These are phyloP conservation scores for Penicillium sp. DNA, from an alignment of 2,329 filamentous ascomycete species.

Conservation along the genomic window DNA sequence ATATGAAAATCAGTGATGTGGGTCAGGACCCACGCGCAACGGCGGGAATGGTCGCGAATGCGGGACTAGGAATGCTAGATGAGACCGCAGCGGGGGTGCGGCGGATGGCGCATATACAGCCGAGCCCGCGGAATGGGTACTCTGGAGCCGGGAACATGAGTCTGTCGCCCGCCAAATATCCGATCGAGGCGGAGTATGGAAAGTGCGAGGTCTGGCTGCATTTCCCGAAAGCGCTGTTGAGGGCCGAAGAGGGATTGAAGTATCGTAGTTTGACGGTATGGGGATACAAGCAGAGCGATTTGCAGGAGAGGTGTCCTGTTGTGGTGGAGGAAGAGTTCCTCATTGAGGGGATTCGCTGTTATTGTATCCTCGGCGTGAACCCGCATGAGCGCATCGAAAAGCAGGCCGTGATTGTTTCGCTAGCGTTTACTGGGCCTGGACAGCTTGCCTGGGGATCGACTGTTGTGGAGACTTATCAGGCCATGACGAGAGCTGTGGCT, in stretches of 20 bases:
- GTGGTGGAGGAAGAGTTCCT: constrained; percentile 40
- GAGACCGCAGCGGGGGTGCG: constrained; percentile 38
- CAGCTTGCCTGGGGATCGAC: constrained; percentile 33
- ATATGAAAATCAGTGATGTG: constrained; percentile 27
- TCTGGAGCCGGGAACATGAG: constrained; percentile 13
- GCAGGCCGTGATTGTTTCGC: constrained; percentile 47
- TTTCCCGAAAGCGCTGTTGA: constrained; percentile 47
- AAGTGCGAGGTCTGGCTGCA: constrained; percentile 40
- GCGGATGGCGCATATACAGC: constrained; percentile 33
- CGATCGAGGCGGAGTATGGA: constrained; percentile 22
- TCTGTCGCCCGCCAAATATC: neutral
- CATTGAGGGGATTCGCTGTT: constrained; percentile 45
- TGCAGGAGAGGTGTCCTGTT: constrained; percentile 25
- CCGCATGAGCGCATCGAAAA: constrained; percentile 53
- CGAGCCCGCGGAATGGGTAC: constrained; percentile 26
- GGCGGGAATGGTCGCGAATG: constrained; percentile 36
- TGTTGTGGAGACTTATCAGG: constrained; percentile 40
- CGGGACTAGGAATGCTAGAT: constrained; percentile 35
- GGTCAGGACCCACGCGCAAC: constrained; percentile 39
- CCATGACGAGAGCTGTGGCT: constrained; percentile 39
- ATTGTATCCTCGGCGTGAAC: constrained; percentile 54
- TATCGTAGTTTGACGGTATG: constrained; percentile 37
- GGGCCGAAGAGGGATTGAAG: constrained; percentile 43
- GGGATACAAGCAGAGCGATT: constrained; percentile 29
- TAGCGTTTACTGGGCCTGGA: constrained; percentile 37